phyloP scores from a whole-genome alignment of 1,284 basidiomycete genomes.

The Boletus mariae region DNA sequence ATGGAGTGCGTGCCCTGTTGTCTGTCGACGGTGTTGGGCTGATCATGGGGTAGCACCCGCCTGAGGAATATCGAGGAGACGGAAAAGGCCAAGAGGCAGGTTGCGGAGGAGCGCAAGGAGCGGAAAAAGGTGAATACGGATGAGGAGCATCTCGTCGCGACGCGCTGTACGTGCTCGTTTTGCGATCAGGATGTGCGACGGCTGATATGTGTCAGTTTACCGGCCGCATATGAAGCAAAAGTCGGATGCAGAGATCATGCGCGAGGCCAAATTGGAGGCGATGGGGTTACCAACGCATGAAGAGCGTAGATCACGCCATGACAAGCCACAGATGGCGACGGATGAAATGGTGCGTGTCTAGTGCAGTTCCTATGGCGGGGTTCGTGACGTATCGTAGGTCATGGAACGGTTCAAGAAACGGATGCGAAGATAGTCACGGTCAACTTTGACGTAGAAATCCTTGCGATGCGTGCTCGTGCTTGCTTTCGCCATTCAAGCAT shows the following conservation, averaged over 20 bases:
- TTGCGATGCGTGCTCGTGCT: neutral
- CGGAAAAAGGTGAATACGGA: slow-evolving; percentile 55
- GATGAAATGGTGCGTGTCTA: slow-evolving; percentile 72
- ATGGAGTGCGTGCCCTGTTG: slow-evolving; percentile 76
- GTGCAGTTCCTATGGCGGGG: neutral
- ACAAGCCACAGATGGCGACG: slow-evolving; percentile 77
- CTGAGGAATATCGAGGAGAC: slow-evolving; percentile 96
- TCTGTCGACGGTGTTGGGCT: neutral
- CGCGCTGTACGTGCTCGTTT: slow-evolving; percentile 63
- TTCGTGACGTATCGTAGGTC: slow-evolving; percentile 44
- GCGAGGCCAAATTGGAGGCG: slow-evolving; percentile 80
- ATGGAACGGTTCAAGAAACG: slow-evolving; percentile 88
- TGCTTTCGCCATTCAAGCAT: neutral
- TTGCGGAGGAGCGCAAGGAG: slow-evolving; percentile 71
- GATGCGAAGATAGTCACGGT: slow-evolving; percentile 58
- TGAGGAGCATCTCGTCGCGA: slow-evolving; percentile 75
- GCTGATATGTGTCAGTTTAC: slow-evolving; percentile 59
- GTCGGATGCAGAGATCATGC: slow-evolving; percentile 82
- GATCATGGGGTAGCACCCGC: slow-evolving; percentile 55
- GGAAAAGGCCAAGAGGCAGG: slow-evolving; percentile 86
- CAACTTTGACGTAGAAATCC: neutral
- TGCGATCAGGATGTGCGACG: neutral
- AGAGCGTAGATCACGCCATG: slow-evolving; percentile 50
- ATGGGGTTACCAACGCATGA: slow-evolving; percentile 67
- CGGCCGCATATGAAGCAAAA: slow-evolving; percentile 74